These are phyloP conservation scores for Orbilia oligospora DNA, from an alignment of 2,329 filamentous ascomycete genomes.

Conservation along the genomic window DNA sequence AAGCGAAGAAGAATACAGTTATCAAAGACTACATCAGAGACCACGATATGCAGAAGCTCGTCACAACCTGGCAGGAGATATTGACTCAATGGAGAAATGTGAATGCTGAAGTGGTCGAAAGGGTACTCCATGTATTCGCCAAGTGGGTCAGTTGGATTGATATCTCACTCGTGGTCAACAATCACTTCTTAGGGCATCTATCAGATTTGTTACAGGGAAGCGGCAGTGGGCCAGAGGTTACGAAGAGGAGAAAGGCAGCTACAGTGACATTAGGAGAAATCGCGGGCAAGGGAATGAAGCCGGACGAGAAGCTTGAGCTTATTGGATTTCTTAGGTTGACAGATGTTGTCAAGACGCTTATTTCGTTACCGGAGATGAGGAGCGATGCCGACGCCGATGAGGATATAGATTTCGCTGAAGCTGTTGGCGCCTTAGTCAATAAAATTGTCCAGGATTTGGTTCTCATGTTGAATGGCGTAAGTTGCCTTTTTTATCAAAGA, in stretches of 20 bases:
- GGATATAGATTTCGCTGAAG: conserved; percentile 94
- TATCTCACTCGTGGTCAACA: conserved; percentile 91
- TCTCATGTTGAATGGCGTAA: conserved; percentile 78
- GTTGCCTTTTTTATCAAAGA: conserved; percentile 38
- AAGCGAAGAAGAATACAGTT: conserved; percentile 87
- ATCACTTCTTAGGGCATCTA: conserved; percentile 85
- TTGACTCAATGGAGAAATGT: conserved; percentile 81
- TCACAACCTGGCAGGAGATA: conserved; percentile 91
- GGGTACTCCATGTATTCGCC: conserved; percentile 90
- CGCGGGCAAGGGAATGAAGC: conserved; percentile 97
- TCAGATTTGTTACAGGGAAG: conserved; percentile 84
- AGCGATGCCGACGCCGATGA: conserved; percentile 85
- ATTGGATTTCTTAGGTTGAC: conserved; percentile 90
- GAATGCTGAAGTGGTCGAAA: conserved; percentile 82
- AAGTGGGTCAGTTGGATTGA: conserved; percentile 99
- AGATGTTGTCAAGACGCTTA: conserved; percentile 86
- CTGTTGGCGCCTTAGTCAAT: conserved; percentile 95
- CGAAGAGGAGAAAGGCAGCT: conserved; percentile 85
- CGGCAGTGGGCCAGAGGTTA: conserved; percentile 69
- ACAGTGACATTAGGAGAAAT: conserved; percentile 97
- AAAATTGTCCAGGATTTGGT: conserved; percentile 89
- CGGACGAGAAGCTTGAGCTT: conserved; percentile 92
- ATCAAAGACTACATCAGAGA: conserved; percentile 91
- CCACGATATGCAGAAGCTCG: conserved; percentile 89
- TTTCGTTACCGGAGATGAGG: conserved; percentile 81